phyloP scores from a whole-genome alignment of 805 yeast species.

The Wickerhamomyces canadensis region DNA sequence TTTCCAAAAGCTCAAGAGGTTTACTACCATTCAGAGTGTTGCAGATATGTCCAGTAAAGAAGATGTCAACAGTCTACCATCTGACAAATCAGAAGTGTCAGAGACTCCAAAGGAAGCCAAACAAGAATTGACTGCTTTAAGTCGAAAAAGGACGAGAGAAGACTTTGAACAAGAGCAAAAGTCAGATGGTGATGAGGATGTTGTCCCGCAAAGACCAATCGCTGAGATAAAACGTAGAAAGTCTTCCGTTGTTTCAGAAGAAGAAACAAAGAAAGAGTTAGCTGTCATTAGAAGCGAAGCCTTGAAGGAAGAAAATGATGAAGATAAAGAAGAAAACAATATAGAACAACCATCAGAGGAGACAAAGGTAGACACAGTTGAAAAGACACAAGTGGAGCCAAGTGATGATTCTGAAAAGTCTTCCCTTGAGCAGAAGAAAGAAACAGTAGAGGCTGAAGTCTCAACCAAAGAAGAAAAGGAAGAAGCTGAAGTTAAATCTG shows the following conservation, averaged over 20 bases:
- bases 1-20: too few relatives aligned
- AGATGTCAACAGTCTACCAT: too few relatives aligned
- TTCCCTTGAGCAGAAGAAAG: too few relatives aligned
- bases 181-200: constrained; percentile 7
- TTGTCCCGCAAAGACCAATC: constrained; percentile 4
- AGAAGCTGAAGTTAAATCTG: background rate
- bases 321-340: constrained; percentile 9
- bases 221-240: constrained; percentile 7
- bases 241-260: background rate
- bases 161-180: constrained; percentile 20
- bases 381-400: too few relatives aligned
- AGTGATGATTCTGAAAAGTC: too few relatives aligned
- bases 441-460: too few relatives aligned
- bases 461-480: background rate
- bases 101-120: background rate
- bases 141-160: constrained; percentile 25
- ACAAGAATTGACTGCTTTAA: constrained; percentile 2
- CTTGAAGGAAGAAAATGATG: constrained; percentile 2
- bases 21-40: too few relatives aligned
- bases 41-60: too few relatives aligned
- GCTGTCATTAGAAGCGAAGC: background rate
- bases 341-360: constrained; percentile 17
- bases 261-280: too few relatives aligned
- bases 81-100: background rate
- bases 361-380: constrained; percentile 19